These are phyloP conservation scores for Pinus tabuliformis DNA, from an alignment of 75 land plant species.

Conservation along the genomic window DNA sequence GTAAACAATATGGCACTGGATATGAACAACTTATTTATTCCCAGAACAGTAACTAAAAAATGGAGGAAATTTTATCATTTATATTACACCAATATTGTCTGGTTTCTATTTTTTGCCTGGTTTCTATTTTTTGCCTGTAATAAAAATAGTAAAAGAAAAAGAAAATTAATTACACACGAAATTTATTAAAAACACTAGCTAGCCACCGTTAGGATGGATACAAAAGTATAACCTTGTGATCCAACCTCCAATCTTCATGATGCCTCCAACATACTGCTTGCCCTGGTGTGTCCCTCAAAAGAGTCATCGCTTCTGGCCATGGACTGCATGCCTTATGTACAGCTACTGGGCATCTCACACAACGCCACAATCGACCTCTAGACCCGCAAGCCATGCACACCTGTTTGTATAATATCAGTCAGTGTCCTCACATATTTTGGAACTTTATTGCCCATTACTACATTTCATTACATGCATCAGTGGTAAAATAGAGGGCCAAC, in stretches of 20 bases:
- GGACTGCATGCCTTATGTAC: conserved; percentile 23
- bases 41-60: not conserved
- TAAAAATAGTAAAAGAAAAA: not conserved
- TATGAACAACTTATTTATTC: not conserved
- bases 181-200: not conserved
- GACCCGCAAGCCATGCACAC: conserved; percentile 20
- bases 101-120: no score
- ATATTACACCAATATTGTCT: no score
- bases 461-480: not conserved
- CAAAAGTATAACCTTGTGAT: conserved; percentile 12
- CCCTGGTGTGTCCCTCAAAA: conserved; percentile 25
- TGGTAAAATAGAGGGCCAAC: not conserved
- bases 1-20: no score
- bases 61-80: not conserved
- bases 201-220: conserved; percentile 4
- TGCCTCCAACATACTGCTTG: conserved; percentile 38
- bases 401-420: conserved; percentile 11
- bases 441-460: not conserved
- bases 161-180: not conserved
- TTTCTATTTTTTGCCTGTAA: no score
- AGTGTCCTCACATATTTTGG: not conserved
- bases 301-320: conserved; percentile 21
- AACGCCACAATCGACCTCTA: conserved; percentile 24
- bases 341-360: conserved; percentile 27
- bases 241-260: conserved; percentile 19